Evolutionary conservation across 306 rosid species (phyloP).

Genomic region (Sicyos baderoa): DNA sequence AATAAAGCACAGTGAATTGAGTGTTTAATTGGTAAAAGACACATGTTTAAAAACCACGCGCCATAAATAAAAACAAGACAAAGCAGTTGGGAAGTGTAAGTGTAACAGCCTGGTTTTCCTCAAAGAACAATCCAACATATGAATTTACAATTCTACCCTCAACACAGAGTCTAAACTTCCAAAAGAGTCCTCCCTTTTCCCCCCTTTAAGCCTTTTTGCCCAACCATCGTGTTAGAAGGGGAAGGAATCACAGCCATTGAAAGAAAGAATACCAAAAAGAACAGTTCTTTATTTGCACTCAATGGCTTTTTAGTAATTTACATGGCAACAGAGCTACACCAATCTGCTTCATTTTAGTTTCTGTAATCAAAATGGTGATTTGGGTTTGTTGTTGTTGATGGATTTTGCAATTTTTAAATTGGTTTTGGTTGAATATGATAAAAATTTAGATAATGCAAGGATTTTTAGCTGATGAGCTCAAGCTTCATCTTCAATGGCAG

Average conservation of each 20-base stretch:
- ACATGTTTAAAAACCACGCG: neutral
- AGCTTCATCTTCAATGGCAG: constrained; percentile 44
- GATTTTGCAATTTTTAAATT: constrained; percentile 2
- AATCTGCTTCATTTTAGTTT: neutral
- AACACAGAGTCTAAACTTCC: neutral
- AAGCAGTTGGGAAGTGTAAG: neutral
- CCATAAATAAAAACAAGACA: constrained; percentile 1
- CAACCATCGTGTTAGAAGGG: constrained; percentile 14
- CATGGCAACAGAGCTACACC: neutral
- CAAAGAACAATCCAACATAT: neutral
- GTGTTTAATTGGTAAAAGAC: neutral
- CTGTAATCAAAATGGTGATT: neutral
- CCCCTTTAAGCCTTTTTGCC: too few relatives aligned
- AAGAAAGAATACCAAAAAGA: neutral
- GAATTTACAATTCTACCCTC: constrained; percentile 8
- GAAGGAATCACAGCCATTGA: constrained; percentile 7
- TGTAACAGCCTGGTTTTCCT: constrained; percentile 18
- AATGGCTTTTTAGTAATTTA: neutral
- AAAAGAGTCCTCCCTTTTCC: neutral
- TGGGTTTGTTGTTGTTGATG: neutral
- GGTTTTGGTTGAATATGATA: neutral
- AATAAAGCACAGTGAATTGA: neutral
- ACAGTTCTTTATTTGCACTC: neutral
- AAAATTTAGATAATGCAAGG: too few relatives aligned
- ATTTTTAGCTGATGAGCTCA: constrained; percentile 27